Evolutionary conservation across 768 basidiomycete genomes (phyloP), one percentile per base, ranked within the genome.

Genomic region (Russula ochroleuca): DNA sequence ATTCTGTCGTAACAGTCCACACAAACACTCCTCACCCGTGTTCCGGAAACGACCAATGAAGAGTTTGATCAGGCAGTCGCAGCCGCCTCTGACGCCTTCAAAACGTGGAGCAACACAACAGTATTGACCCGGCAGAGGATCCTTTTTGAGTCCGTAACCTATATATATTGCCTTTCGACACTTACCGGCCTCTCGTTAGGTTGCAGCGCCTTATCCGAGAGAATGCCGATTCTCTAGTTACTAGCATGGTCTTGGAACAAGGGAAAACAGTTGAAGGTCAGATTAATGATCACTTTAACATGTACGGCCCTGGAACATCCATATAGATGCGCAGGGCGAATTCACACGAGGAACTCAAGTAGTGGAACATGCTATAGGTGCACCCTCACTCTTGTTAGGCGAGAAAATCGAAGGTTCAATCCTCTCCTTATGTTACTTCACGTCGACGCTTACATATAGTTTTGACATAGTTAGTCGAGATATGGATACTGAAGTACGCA

Each of bases 401-500:
- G 91, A 96, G 62, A 94, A 94, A 73, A 76, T 97, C 50, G 96
- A 98, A 81, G 91, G 95, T 90, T 74, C 13, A 60, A 53, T 38
- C 5, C 21, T 47, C 25, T n/a, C 33, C 4, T 37, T 19, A 19
- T 41, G 11, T 17, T 56, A 60, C 47, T 54, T 53, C 6, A 15
- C 38, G 15, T 40, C 5, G 37, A 40, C 59, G 31, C 48, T 40
- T 11, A 25, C n/a, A 43, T 9, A 1, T 6, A n/a, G 28, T 17
- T 28, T 33, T 41, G 21, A 40, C 28, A 17, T 13, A 90, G 90
- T 98, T 21, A 90, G 89, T 76, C 93, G 86, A 74, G 95, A 97
- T 73, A 98, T 98, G 95, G 95, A 98, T 72, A 97, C 95, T 2
- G 85, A 91, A 64, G 86, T 89, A 17, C 83, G 94, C 55, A 84